A percentile compares a stretch with the other conserved stretches of the same genome.
Evolutionary conservation across 139 green algal species (phyloP).

Genomic region (Chlamydomonas sp.): DNA sequence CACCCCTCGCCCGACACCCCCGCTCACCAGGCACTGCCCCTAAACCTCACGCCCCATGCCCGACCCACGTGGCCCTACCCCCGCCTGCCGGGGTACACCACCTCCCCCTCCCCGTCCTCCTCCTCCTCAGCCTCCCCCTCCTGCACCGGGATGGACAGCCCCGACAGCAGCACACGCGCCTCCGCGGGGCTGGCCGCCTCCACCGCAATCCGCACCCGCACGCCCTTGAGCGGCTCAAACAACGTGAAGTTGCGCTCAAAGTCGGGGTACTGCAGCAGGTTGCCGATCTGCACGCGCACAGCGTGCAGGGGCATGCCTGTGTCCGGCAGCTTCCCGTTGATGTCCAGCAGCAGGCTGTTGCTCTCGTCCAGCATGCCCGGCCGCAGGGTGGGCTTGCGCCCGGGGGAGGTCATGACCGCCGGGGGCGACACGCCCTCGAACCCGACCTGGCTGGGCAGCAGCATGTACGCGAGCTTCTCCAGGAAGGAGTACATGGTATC

Average conservation of each 20-base stretch:
- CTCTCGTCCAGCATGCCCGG: too few species aligned
- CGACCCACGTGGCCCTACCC: too few species aligned
- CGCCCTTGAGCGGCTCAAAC: conserved; percentile 52
- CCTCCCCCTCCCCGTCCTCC: neutral
- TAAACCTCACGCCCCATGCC: too few species aligned
- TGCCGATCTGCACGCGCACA: conserved; percentile 10
- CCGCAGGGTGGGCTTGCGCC: neutral
- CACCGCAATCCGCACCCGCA: conserved; percentile 39
- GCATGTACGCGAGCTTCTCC: conserved; percentile 53
- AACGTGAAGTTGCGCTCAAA: conserved; percentile 53
- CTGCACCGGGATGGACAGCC: conserved; percentile 24
- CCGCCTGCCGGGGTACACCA: neutral
- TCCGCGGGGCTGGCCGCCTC: conserved; percentile 4
- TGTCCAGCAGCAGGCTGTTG: neutral
- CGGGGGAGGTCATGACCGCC: neutral
- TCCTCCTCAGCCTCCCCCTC: conserved; percentile 11
- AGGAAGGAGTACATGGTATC: conserved; percentile 32
- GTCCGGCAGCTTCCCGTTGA: neutral
- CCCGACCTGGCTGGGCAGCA: conserved; percentile 57
- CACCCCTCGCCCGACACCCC: too few species aligned
- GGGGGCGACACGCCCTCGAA: conserved; percentile 34
- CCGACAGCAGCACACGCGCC: conserved; percentile 8
- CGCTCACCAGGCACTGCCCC: too few species aligned
- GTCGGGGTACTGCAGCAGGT: conserved; percentile 56
- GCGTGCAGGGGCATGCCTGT: neutral